Conservation (phyloP, 2,329 filamentous ascomycete genomes). For the Botryosphaeria dothidea region DNA sequence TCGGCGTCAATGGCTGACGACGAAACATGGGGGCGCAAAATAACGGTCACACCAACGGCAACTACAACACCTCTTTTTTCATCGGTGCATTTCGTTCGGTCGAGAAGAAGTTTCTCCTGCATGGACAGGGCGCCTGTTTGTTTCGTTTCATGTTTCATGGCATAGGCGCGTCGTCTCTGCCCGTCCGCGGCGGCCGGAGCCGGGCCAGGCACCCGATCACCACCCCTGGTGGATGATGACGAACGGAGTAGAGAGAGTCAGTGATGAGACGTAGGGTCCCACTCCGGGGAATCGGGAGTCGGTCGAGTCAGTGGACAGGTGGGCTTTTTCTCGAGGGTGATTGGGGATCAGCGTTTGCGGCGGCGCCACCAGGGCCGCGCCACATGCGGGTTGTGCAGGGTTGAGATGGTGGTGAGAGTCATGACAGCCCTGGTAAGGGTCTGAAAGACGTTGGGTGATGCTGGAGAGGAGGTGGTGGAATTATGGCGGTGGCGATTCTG, state of each 20-base stretch:
- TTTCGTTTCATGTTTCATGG: slow-evolving; percentile 9
- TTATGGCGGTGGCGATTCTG: background rate
- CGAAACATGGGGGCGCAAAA: no score
- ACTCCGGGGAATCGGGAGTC: background rate
- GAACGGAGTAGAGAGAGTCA: background rate
- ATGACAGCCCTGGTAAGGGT: background rate
- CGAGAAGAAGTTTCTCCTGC: background rate
- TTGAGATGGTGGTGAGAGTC: background rate
- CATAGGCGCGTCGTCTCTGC: no score
- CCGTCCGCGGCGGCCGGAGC: background rate
- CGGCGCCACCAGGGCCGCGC: background rate
- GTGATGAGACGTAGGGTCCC: background rate
- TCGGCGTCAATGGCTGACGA: no score
- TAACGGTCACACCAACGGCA: no score
- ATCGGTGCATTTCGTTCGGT: background rate
- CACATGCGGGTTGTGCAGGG: background rate
- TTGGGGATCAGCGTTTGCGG: background rate
- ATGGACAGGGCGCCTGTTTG: background rate
- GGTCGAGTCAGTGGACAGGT: background rate
- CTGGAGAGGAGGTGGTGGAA: background rate
- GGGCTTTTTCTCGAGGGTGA: background rate
- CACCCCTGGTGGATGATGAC: background rate
- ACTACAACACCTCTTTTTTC: no score
- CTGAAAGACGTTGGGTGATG: background rate
- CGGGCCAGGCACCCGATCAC: background rate